phyloP scores from a whole-genome alignment of 139 green algal genomes.

The Edaphochlamys debaryana region DNA sequence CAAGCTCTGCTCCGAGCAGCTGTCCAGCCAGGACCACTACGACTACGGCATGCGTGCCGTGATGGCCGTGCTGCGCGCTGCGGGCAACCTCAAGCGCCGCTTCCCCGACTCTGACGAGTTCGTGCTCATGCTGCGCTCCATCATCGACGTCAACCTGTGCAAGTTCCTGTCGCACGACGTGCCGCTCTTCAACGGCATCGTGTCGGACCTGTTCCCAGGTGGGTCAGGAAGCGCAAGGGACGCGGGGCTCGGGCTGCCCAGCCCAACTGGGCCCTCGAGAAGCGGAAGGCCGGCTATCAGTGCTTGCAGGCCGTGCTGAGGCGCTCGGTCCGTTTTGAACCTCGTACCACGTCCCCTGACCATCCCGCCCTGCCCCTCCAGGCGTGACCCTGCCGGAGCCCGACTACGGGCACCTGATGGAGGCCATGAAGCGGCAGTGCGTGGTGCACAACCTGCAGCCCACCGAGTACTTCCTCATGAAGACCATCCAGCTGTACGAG shows the following conservation, averaged over 20 bases:
- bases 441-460: slow-evolving; percentile 71
- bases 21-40: slow-evolving; percentile 84
- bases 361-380: background rate
- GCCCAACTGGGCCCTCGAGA: too few relatives aligned
- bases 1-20: slow-evolving; percentile 87
- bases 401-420: slow-evolving; percentile 69
- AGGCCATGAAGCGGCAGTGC: slow-evolving; percentile 71
- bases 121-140: slow-evolving; percentile 81
- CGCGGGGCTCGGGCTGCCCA: too few relatives aligned
- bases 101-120: slow-evolving; percentile 74
- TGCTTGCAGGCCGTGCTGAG: too few relatives aligned
- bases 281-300: too few relatives aligned
- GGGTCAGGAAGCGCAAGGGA: too few relatives aligned
- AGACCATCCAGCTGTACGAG: slow-evolving; percentile 88
- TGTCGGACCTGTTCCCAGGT: slow-evolving; percentile 80
- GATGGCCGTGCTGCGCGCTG: slow-evolving; percentile 82
- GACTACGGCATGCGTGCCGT: slow-evolving; percentile 86
- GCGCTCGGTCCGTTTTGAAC: too few relatives aligned
- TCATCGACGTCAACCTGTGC: slow-evolving; percentile 86
- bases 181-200: slow-evolving; percentile 82
- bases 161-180: slow-evolving; percentile 90
- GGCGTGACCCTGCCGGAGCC: slow-evolving; percentile 68
- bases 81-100: slow-evolving; percentile 63
- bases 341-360: too few relatives aligned
- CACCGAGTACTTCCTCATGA: slow-evolving; percentile 79